Base-by-base conservation (phyloP, 441 rosid species). In the Populus hybrid region DNA sequence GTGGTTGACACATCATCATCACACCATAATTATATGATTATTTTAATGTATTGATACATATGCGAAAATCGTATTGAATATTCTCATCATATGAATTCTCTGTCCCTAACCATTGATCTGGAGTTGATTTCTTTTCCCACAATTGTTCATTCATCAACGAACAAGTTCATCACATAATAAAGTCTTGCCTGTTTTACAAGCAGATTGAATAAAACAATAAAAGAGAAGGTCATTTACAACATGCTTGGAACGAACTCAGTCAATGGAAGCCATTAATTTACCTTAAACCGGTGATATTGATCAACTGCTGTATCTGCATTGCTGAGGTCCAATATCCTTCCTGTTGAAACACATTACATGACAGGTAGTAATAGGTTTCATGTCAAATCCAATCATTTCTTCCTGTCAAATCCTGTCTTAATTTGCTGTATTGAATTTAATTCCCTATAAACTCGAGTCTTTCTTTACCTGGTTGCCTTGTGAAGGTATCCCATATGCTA, bases 241-340 rank as follows among this genome's bases (percentile, higher is more conserved):
- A 54, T 6, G n/a, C 16, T 54, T 54, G 61, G 3, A 54, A 54
- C 2, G 2, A 14, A 5, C 61, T 54, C 54, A 18, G 7, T 16
- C 8, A 54, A 54, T 54, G 63, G 8, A 54, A 54, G 36, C 70
- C 8, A 20, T 16, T 30, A 66, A 74, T 81, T 79, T 81, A 93
- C 97, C 89, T 89, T 85, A 74, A 85, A 91, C 36, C 97, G 81
- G 79, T 93, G 96, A 83, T 93, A 95, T 69, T 93, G 99, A 89
- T 95, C 99, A 9, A 92, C 97, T 1, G 97, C 87, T 0, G 85
- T 88, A 81, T 95, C 97, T 74, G 97, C 98, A 93, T 91, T 92
- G 91, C 98, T 95, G 82, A 93, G 92, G 79, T 95, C 99, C 83
- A 93, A n/a, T 75, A 95, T 95, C 85, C 83, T 95, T 46, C 98